Base-by-base conservation (phyloP, 2,329 filamentous ascomycete genomes). In the Diplodia intermedia region DNA sequence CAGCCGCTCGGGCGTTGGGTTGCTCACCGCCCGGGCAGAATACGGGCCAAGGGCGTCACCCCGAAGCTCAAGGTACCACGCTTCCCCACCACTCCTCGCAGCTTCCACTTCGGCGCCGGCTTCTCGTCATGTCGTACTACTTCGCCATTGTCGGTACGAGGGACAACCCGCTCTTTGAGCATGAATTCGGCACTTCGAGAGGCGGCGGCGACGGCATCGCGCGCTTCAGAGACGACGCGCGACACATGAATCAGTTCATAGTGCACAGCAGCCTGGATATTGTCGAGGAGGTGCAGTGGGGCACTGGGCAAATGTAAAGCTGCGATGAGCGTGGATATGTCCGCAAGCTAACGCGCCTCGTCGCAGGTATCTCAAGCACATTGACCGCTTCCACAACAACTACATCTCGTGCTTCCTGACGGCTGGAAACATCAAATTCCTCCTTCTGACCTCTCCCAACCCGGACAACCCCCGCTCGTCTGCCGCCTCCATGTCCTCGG, bases 191-290 rank as follows among this genome's bases (percentile, higher is more conserved):
- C 75, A 97, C 94, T 49, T 97, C 93, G 50, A 97, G 97, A 81
- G 91, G 93, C 74, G 94, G 94, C 82, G 94, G 94, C 78, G 95
- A 98, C 84, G 95, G 95, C 73, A 86, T 93, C 78, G 88, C 94
- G 70, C 91, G 92, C 76, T 98, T 97, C 84, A 88, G 87, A 69
- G 92, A 97, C 72, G 90, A 96, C 75, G 91, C 94, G 66, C 89
- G 92, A 71, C 92, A 97, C 79, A 91, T 97, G 85, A 97, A 97
- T 82, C 95, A 97, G 80, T 98, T 99, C 83, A 93, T 98, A 77
- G 89, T 97, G 38, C 94, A 99, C 82, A 94, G 92, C 73, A 92
- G 92, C 72, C 84, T 99, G 68, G 95, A 99, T 79, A 92, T 98
- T 55, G 91, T 97, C 63, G 95, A 99, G 82, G 95, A 99, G 80